These are phyloP conservation scores for Davidsoniella eucalypti DNA, from an alignment of 2,329 filamentous ascomycete species.

Conservation along the genomic window DNA sequence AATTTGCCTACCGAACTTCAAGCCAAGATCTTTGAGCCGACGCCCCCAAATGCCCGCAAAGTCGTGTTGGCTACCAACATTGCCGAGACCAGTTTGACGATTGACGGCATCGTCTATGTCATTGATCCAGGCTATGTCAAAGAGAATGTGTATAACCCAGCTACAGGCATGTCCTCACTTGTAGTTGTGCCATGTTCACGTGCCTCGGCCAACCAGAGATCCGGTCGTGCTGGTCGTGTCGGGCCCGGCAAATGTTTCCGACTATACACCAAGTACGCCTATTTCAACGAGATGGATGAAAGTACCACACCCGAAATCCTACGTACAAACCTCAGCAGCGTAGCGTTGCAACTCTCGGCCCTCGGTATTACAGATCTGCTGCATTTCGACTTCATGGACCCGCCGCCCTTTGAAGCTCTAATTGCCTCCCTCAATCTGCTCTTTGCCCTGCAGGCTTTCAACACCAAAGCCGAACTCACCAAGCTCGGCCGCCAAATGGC, in stretches of 20 bases:
- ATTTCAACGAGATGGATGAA: constrained; percentile 88
- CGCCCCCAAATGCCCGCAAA: constrained; percentile 69
- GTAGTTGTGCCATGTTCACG: constrained; percentile 83
- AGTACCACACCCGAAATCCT: constrained; percentile 87
- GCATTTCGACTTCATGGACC: constrained; percentile 92
- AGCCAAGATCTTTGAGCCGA: constrained; percentile 86
- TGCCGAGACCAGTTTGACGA: constrained; percentile 87
- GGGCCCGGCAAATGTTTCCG: constrained; percentile 86
- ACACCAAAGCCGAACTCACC: constrained; percentile 75
- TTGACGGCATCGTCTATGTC: constrained; percentile 90
- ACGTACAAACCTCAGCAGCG: constrained; percentile 68
- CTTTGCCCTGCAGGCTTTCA: constrained; percentile 78
- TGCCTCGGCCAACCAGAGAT: constrained; percentile 83
- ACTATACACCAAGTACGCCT: constrained; percentile 84
- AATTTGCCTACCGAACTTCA: constrained; percentile 84
- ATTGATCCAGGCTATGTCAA: constrained; percentile 94
- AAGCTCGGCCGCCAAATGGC: constrained; percentile 88
- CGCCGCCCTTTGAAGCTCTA: constrained; percentile 75
- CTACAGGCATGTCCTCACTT: constrained; percentile 81
- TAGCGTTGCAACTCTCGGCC: constrained; percentile 74
- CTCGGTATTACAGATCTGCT: constrained; percentile 85
- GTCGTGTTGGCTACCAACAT: constrained; percentile 94
- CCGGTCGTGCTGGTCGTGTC: constrained; percentile 81
- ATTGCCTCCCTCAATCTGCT: constrained; percentile 80
- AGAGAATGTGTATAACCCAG: constrained; percentile 82